Base-by-base conservation (phyloP, 148 eudicot genomes). In the Vaccinium myrtillus region DNA sequence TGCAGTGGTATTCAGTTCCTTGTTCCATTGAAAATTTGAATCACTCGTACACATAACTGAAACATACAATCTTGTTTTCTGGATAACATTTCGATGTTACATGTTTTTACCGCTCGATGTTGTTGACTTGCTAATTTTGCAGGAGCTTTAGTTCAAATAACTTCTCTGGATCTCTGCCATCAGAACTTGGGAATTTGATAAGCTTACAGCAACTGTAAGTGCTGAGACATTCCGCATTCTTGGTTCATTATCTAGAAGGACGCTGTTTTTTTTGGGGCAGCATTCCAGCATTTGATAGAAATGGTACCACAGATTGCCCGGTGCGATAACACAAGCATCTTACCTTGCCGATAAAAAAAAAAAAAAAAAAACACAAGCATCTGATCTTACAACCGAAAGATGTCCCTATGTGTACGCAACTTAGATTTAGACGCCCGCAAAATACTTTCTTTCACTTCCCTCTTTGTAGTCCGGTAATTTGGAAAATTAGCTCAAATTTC, bases 81-180 rank as follows among this genome's bases (percentile, higher is more conserved):
- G 36, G 16, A 27, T 13, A 4, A 25, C 7, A 13, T 27, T 69
- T 16, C 27, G 0, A 27, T 27, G 74, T 69, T 27, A 48, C 27
- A 2, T 30, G 21, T 51, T 51, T 2, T 2, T 51, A 53, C 43
- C 30, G 71, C 63, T 49, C 18, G 18, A 2, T 18, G 50, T 19
- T 49, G 36, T 59, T 71, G 11, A 53, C 78, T 82, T 86, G 21
- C 30, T 71, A 70, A 75, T 69, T 77, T 61, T 89, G 83, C 90
- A 96, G 98, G 84, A 69, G 74, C 39, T 12, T 85, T 86, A 39
- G 30, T 94, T 84, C 93, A 58, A 96, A 92, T 84, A 94, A 91
- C 82, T 94, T 94, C 86, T 89, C 92, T 79, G 98, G 98, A 2
- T 85, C 98, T 76, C 69, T 96, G 78, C 99, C 99, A 77, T 83